Evolutionary conservation across 1,284 basidiomycete genomes (phyloP), one percentile per base, ranked within the genome.

Genomic region (Cryptococcus neoformans): DNA sequence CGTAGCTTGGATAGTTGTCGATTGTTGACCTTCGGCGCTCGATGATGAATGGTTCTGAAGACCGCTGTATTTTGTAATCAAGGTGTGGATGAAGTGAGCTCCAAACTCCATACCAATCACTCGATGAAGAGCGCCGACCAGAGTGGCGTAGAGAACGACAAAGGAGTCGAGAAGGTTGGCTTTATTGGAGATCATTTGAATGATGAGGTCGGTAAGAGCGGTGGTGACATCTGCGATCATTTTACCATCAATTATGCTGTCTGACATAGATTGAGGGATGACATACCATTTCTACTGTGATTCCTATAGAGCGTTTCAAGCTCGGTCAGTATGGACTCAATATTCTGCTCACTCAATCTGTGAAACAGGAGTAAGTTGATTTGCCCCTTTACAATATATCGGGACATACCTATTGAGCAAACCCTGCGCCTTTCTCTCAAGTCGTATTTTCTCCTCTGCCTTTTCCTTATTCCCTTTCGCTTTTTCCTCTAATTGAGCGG

Each of bases 91-190:
- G 67, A 92, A 87, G 71, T 86, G 85, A 0, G 90, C 90, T 85
- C 92, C 92, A 67, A 98, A 95, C 68, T 97, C 95, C 46, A 93
- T 80, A 1, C 95, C 94, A 12, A 95, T 80, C 11, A 92, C 81
- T 68, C 88, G 89, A 77, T 96, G 86, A 47, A 98, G 79, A 49
- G 87, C 85, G 0, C 90, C 87, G 34, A 96, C 84, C 45, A 99
- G 85, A 0, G 91, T 89, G 0, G 93, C 92, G 70, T 98, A 87
- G 4, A 97, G 81, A 12, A 93, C 87, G 51, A 98, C 90, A 67
- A 92, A 94, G 1, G 90, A 90, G 72, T 98, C 93, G 50, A 98
- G 81, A 4, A 91, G 81, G 50, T 89, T 88, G 0, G 90, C 85
- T 71, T 89, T 88, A 14, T 87, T 84, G 1, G 91, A 85, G 50